Base-by-base conservation (phyloP, 2,329 filamentous ascomycete genomes). In the Colletotrichum sp. region DNA sequence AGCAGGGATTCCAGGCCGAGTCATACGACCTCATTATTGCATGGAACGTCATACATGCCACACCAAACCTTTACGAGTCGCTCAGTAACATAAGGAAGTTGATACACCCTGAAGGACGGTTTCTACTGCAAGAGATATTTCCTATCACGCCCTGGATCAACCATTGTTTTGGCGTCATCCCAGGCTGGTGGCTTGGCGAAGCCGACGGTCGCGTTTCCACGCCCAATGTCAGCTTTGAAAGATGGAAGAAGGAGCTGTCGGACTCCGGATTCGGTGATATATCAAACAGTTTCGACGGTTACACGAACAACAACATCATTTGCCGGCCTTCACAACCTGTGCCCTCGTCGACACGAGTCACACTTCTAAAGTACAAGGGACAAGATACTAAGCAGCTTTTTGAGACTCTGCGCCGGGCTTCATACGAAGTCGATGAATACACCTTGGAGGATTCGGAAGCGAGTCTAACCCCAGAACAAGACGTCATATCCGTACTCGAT, bases 21-120 rank as follows among this genome's bases (percentile, higher is more conserved):
- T 60, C 64, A 10, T 87, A 83, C 75, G 87, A 88, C 63, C 15
- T 88, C 10, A 66, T 88, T 15, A 77, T 88, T 26, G 85, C 84
- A 2, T 81, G 82, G 5, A 80, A 83, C 39, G 83, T 86, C 13
- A 77, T 89, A 0, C 85, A 88, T 69, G 84, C 85, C 2, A 87
- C 86, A 1, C 52, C 57, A n/a, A 7, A 64, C 18, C 67, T 77
- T 26, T 8, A 15, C 9, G 18, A 57, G 26, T 39, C 71, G 32
- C 39, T 77, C 16, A 12, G 28, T 0, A 77, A 77, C 44, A 69
- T 74, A 28, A 62, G 68, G 7, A 69, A 71, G 36, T 59, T 77
- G 24, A 63, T 77, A 15, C 52, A 63, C 8, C 75, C 75, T 13
- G 16, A 59, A 10, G 75, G 75, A 3, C 34, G 59, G 30, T 64